These are phyloP conservation scores for Atkinsonella hypoxylon DNA, from an alignment of 2,329 filamentous ascomycete genomes.

Conservation along the genomic window DNA sequence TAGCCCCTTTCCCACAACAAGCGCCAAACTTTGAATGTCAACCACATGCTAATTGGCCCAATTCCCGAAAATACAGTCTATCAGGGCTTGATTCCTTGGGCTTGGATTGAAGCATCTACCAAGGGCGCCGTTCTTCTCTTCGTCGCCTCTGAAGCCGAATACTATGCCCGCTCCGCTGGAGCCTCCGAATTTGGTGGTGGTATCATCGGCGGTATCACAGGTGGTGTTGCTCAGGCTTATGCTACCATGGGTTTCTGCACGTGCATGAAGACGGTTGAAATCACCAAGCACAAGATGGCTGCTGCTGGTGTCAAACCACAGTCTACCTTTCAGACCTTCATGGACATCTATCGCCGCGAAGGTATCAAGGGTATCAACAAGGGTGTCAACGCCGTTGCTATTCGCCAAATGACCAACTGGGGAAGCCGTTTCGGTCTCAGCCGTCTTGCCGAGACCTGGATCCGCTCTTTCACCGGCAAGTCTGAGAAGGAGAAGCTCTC, in stretches of 20 bases:
- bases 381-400: slow-evolving; percentile 96
- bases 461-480: slow-evolving; percentile 70
- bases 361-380: slow-evolving; percentile 95
- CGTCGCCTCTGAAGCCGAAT: slow-evolving; percentile 96
- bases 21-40: not conserved
- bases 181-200: slow-evolving; percentile 79
- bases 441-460: slow-evolving; percentile 80
- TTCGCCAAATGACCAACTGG: slow-evolving; percentile 99
- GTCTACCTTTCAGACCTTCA: slow-evolving; percentile 91
- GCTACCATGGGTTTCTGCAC: slow-evolving; percentile 99
- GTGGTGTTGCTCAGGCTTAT: slow-evolving; percentile 95
- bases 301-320: slow-evolving; percentile 70
- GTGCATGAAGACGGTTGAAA: slow-evolving; percentile 99
- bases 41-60: slow-evolving; percentile 7
- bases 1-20: not conserved
- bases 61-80: slow-evolving; percentile 72
- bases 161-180: slow-evolving; percentile 73
- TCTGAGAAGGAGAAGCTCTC: slow-evolving; percentile 65
- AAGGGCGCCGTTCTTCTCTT: slow-evolving; percentile 98
- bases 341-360: slow-evolving; percentile 91
- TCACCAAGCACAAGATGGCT: slow-evolving; percentile 94
- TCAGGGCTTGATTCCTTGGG: slow-evolving; percentile 98
- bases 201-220: slow-evolving; percentile 82
- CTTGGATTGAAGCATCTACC: slow-evolving; percentile 99
- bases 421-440: slow-evolving; percentile 90